Percentiles rank a stretch among this genome's conserved stretches.
Evolutionary conservation across 441 rosid species (phyloP).

Genomic region (Cnidoscolus chayamansa): DNA sequence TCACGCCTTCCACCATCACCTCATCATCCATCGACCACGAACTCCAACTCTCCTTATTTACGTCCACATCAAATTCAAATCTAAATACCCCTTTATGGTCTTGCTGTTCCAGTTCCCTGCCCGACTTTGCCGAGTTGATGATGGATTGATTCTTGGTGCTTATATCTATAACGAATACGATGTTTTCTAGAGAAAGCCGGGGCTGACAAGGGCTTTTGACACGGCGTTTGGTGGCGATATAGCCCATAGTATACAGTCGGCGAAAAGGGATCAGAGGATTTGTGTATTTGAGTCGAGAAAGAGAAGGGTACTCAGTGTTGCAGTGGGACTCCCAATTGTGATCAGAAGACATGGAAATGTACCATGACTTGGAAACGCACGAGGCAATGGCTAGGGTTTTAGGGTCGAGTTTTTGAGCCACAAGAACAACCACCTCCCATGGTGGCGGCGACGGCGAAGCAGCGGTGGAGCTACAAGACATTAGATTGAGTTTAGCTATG

Average conservation of each 20-base stretch:
- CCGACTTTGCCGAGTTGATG: slow-evolving; percentile 22
- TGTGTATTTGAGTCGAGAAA: slow-evolving; percentile 32
- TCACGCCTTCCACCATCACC: slow-evolving; percentile 22
- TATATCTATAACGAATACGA: slow-evolving; percentile 36
- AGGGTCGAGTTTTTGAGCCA: slow-evolving; percentile 41
- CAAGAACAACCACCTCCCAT: slow-evolving; percentile 40
- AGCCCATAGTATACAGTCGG: slow-evolving; percentile 35
- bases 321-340: slow-evolving; percentile 40
- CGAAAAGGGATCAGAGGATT: slow-evolving; percentile 30
- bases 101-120: slow-evolving; percentile 8
- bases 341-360: slow-evolving; percentile 40
- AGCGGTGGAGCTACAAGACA: neutral
- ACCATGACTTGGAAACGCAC: slow-evolving; percentile 47
- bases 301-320: slow-evolving; percentile 34
- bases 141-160: slow-evolving; percentile 6
- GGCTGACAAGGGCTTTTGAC: slow-evolving; percentile 28
- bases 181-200: slow-evolving; percentile 30
- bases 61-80: slow-evolving; percentile 37
- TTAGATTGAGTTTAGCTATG: neutral
- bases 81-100: slow-evolving; percentile 29
- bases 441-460: slow-evolving; percentile 22
- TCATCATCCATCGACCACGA: neutral
- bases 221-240: slow-evolving; percentile 34
- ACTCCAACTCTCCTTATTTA: neutral
- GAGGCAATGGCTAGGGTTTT: slow-evolving; percentile 42